Evolutionary conservation across 129 eudicot genomes (phyloP).

Genomic region (Lactuca sativa): DNA sequence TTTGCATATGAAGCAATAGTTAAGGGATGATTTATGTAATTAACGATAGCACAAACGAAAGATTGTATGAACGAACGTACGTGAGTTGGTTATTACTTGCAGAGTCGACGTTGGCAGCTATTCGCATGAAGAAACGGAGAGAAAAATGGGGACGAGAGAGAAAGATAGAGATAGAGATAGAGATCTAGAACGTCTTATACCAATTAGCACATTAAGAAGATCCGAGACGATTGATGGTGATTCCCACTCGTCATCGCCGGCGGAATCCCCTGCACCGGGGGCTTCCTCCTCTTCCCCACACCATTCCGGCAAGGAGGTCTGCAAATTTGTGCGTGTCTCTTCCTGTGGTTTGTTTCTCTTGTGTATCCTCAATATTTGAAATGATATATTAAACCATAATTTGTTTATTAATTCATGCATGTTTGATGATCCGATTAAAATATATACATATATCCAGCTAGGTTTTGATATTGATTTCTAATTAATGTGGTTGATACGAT

Average conservation of each 20-base stretch:
- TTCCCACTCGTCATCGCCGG: slow-evolving; percentile 47
- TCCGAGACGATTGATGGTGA: slow-evolving; percentile 18
- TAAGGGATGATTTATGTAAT: slow-evolving; percentile 6
- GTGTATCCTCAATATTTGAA: neutral
- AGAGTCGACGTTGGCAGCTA: slow-evolving; percentile 21
- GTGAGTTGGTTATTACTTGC: slow-evolving; percentile 22
- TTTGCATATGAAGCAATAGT: neutral
- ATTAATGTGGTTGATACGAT: neutral
- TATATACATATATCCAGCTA: neutral
- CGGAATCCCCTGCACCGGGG: slow-evolving; percentile 27
- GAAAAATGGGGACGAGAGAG: slow-evolving; percentile 44
- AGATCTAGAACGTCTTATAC: slow-evolving; percentile 62
- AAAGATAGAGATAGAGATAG: slow-evolving; percentile 65
- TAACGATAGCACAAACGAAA: slow-evolving; percentile 3
- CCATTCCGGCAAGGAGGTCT: slow-evolving; percentile 61
- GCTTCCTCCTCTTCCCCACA: slow-evolving; percentile 32
- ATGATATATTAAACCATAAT: neutral
- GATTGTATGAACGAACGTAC: slow-evolving; percentile 1
- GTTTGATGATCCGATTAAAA: neutral
- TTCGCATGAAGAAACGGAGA: slow-evolving; percentile 19
- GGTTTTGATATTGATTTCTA: neutral
- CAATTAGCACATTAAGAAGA: slow-evolving; percentile 31
- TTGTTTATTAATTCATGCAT: slow-evolving; percentile 1
- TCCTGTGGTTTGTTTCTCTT: slow-evolving; percentile 23
- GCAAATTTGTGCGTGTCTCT: slow-evolving; percentile 19